Evolutionary conservation across 106 monocot species (phyloP).

Genomic region (Dactylorhiza incarnata): DNA sequence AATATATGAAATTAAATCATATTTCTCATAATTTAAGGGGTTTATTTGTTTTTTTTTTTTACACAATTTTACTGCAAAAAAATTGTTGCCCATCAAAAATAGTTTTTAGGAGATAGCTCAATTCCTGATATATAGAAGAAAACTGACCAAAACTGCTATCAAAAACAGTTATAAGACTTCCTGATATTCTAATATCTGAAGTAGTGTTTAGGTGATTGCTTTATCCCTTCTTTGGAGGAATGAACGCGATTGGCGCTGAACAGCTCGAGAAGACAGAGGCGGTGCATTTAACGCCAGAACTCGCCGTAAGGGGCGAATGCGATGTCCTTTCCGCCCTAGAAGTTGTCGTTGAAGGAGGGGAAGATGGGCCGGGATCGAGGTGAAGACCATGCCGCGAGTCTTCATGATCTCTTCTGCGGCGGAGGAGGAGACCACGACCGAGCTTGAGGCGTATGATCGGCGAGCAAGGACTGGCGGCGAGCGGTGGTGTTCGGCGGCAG

Average conservation of each 20-base stretch:
- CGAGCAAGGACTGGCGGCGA: not conserved
- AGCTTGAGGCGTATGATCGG: slow-evolving; percentile 3
- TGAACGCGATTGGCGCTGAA: not conserved
- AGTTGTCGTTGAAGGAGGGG: not conserved
- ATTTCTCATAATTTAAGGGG: too few relatives aligned
- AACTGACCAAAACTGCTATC: too few relatives aligned
- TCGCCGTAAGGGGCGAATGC: not conserved
- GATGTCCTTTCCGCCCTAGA: not conserved
- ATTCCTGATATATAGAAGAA: too few relatives aligned
- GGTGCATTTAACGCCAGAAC: not conserved
- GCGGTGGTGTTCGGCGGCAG: not conserved
- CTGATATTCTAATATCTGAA: too few relatives aligned
- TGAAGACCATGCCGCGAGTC: slow-evolving; percentile 3
- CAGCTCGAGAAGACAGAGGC: slow-evolving; percentile 1
- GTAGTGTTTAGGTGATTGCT: too few relatives aligned
- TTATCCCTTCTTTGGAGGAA: not conserved
- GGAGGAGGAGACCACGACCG: slow-evolving; percentile 1
- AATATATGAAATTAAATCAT: too few relatives aligned
- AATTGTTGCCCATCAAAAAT: too few relatives aligned
- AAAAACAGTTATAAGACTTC: too few relatives aligned
- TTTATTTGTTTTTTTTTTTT: too few relatives aligned
- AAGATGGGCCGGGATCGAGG: not conserved
- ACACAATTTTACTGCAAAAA: too few relatives aligned
- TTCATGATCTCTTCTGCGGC: not conserved
- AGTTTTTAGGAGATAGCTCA: too few relatives aligned